phyloP scores from a whole-genome alignment of 371 early-diverging fungal genomes.

The Mortierella sp. region DNA sequence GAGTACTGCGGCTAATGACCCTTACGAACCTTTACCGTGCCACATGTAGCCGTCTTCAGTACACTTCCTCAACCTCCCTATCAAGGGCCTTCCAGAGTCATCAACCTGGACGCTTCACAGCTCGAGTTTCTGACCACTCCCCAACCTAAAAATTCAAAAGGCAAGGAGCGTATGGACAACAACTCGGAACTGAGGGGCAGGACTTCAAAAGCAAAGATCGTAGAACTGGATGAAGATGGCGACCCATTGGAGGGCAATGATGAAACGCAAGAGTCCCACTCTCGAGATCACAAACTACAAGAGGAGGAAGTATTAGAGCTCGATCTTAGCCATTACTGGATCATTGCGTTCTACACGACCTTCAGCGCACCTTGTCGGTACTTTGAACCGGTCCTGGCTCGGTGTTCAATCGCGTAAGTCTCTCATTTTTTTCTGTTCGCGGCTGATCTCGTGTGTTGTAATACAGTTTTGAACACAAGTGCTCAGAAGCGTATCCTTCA shows the following conservation, averaged over 20 bases:
- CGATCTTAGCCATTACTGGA: constrained; percentile 45
- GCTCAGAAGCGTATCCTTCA: too few relatives aligned
- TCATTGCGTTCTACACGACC: constrained; percentile 42
- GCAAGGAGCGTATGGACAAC: constrained; percentile 12
- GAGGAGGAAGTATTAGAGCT: constrained; percentile 10
- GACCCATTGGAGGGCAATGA: constrained; percentile 15
- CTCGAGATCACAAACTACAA: not conserved
- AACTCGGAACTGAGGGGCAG: constrained; percentile 13
- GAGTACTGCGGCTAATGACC: too few relatives aligned
- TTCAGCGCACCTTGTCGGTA: constrained; percentile 50
- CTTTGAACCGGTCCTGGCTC: constrained; percentile 45
- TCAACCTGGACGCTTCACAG: constrained; percentile 31
- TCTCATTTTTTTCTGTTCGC: not conserved
- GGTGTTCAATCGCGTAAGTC: constrained; percentile 47
- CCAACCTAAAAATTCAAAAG: constrained; percentile 10
- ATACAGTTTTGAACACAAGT: too few relatives aligned
- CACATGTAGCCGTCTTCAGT: constrained; percentile 57
- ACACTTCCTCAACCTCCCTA: constrained; percentile 69
- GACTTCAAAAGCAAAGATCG: constrained; percentile 25
- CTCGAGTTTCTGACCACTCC: constrained; percentile 34
- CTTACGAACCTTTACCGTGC: too few relatives aligned
- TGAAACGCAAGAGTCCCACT: constrained; percentile 2
- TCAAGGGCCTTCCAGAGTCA: constrained; percentile 60
- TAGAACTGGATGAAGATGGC: constrained; percentile 36
- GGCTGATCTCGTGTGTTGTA: too few relatives aligned